phyloP scores from a whole-genome alignment of 2,329 filamentous ascomycete species.

The Botrytis pseudocinerea region DNA sequence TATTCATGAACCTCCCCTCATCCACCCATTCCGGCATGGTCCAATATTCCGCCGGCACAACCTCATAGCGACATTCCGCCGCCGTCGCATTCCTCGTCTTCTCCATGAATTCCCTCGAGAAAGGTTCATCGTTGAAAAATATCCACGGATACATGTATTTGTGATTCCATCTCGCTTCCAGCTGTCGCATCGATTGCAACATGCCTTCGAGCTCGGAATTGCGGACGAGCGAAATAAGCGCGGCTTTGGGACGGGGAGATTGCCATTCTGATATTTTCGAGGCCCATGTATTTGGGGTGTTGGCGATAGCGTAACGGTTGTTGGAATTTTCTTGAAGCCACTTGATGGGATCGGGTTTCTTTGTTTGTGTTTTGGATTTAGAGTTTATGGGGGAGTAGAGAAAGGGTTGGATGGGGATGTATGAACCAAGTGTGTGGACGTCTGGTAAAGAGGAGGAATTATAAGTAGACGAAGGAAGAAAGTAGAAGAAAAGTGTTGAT shows the following conservation, averaged over 20 bases:
- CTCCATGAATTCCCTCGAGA: conserved; percentile 74
- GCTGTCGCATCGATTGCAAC: conserved; percentile 68
- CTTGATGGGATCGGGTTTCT: conserved; percentile 35
- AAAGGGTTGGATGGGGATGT: not conserved
- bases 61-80: conserved; percentile 69
- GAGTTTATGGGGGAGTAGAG: not conserved
- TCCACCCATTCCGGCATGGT: conserved; percentile 94
- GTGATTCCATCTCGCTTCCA: conserved; percentile 76
- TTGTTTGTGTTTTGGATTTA: conserved; percentile 8
- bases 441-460: not conserved
- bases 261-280: not conserved
- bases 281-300: not conserved
- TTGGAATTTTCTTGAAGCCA: conserved; percentile 43
- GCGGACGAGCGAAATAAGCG: conserved; percentile 67
- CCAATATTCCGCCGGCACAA: conserved; percentile 87
- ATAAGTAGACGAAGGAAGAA: not conserved
- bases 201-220: conserved; percentile 70
- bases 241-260: conserved; percentile 41
- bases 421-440: conserved; percentile 1
- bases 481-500: not conserved
- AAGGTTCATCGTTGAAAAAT: conserved; percentile 81
- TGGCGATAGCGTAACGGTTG: conserved; percentile 37
- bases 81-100: conserved; percentile 67
- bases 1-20: conserved; percentile 83
- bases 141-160: conserved; percentile 76